Evolutionary conservation across 306 rosid genomes (phyloP).

Genomic region (Pueraria montana): DNA sequence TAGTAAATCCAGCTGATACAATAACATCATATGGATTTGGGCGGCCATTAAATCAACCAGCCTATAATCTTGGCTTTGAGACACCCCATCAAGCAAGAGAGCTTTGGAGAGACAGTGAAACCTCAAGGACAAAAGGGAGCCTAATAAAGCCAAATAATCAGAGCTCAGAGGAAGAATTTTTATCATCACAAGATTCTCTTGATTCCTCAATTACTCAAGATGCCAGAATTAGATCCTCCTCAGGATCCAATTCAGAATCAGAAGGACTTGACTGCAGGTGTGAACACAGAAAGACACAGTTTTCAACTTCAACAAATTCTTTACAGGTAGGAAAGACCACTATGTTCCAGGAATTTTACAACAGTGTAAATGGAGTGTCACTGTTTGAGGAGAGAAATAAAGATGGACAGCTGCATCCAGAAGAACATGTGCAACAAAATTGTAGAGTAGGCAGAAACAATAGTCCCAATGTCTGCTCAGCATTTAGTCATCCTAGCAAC

Average conservation of each 20-base stretch:
- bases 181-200: conserved; percentile 83
- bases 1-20: conserved; percentile 54
- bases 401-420: conserved; percentile 49
- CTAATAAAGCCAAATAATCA: conserved; percentile 52
- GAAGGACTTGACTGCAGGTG: conserved; percentile 61
- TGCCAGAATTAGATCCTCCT: conserved; percentile 56
- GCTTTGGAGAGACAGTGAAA: conserved; percentile 51
- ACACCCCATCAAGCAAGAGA: conserved; percentile 52
- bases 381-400: conserved; percentile 54
- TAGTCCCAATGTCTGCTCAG: conserved; percentile 52
- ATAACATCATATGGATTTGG: conserved; percentile 55
- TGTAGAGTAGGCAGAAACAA: conserved; percentile 49
- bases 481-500: conserved; percentile 54
- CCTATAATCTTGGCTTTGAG: conserved; percentile 51
- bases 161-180: conserved; percentile 69
- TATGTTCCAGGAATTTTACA: conserved; percentile 63
- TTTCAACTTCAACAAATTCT: conserved; percentile 51
- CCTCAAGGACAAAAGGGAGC: conserved; percentile 47
- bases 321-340: conserved; percentile 55
- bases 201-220: conserved; percentile 79
- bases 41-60: conserved; percentile 49
- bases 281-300: conserved; percentile 50
- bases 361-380: conserved; percentile 58
- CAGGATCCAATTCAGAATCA: conserved; percentile 74
- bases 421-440: conserved; percentile 49